phyloP scores from a whole-genome alignment of 2,329 filamentous ascomycete genomes.

The Helotiales sp. region DNA sequence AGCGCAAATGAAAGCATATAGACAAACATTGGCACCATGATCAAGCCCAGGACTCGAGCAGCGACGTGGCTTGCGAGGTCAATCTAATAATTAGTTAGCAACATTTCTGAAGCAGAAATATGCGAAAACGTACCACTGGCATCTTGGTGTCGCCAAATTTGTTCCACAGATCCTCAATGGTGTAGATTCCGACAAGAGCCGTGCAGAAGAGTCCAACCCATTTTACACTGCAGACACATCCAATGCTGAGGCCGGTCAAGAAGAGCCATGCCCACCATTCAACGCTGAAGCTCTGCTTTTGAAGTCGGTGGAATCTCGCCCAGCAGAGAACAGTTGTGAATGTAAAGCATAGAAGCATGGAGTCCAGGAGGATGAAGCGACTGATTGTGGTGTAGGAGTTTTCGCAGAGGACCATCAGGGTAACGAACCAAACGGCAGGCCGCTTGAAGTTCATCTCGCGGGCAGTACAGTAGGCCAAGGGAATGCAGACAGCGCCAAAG shows the following conservation, averaged over 20 bases:
- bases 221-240: slow-evolving; percentile 98
- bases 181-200: slow-evolving; percentile 92
- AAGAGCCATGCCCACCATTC: slow-evolving; percentile 97
- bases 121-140: slow-evolving; percentile 62
- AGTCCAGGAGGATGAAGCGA: slow-evolving; percentile 96
- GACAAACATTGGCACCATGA: slow-evolving; percentile 83
- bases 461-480: slow-evolving; percentile 92
- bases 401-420: slow-evolving; percentile 96
- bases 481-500: slow-evolving; percentile 90
- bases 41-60: slow-evolving; percentile 81
- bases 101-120: neutral
- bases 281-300: slow-evolving; percentile 79
- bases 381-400: slow-evolving; percentile 99
- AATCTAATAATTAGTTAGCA: slow-evolving; percentile 38
- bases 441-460: slow-evolving; percentile 84
- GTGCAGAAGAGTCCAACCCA: slow-evolving; percentile 97
- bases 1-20: slow-evolving; percentile 96
- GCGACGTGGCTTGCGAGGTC: slow-evolving; percentile 76
- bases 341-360: slow-evolving; percentile 98
- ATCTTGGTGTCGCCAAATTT: slow-evolving; percentile 96
- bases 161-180: slow-evolving; percentile 93
- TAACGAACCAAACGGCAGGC: slow-evolving; percentile 90
- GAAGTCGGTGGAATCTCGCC: slow-evolving; percentile 91
- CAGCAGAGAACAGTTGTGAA: slow-evolving; percentile 96
- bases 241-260: slow-evolving; percentile 91